Base-by-base conservation (phyloP, 2,329 filamentous ascomycete species). In the Aspergillus fischeri region DNA sequence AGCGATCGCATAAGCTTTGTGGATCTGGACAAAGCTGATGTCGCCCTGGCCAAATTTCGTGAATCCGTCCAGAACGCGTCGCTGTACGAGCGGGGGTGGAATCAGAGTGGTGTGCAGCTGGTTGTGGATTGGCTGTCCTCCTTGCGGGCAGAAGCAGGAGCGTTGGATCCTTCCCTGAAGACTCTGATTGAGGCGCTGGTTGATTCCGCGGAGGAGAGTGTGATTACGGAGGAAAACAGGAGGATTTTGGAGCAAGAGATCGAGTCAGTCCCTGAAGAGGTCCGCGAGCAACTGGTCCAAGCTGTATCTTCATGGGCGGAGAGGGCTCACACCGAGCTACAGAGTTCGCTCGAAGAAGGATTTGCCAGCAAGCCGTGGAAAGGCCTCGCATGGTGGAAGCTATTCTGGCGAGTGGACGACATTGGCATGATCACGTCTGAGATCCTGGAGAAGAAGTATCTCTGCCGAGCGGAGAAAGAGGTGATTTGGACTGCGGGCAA, bases 371-470 rank as follows among this genome's bases (percentile, higher is more conserved):
- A 78, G 20, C 81, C 86, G 42, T 97, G 93, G 93, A 83, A 85
- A 27, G 88, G 89, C 61, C 79, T 96, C 3, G 83, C 86, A 17
- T 97, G 93, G 92, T 97, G 91, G 89, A 96, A 96, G 72, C 82
- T 97, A 0, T 92, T 96, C 70, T 96, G 92, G 92, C 86, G 91
- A 21, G 92, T 94, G 25, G 93, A 97, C 69, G 93, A 97, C 67
- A 91, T 97, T 10, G 85, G 86, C 2, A 89, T 93, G 82, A 86
- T 96, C 54, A 87, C 89, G 2, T 85, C 86, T 1, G 89, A 94
- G 64, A 88, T 97, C 59, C 78, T 97, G 3, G 83, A 84, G 58
- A 86, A 87, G 61, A 81, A 84, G 6, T 97, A 95, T 78, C 81
- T 99, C 3, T 83, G 86, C 0, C 83, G 83, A 3, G 88, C 92